Evolutionary conservation across 257 asterid species (phyloP).

Genomic region (Jacaranda mimosifolia): DNA sequence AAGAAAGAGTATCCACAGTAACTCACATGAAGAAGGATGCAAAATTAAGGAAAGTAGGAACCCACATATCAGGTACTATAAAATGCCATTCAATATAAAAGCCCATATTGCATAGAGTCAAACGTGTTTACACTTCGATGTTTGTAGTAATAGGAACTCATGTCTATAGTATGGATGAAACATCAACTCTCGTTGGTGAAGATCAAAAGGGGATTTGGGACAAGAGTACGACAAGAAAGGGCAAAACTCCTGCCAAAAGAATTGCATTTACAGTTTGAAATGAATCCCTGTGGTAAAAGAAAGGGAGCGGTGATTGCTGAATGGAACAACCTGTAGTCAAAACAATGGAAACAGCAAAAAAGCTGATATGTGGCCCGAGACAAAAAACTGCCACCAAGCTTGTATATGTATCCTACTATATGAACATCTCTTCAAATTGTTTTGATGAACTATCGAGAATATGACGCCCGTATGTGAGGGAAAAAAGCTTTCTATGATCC

Average conservation of each 20-base stretch:
- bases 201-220: background rate
- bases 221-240: background rate
- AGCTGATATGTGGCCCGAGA: conserved; percentile 58
- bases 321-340: conserved; percentile 46
- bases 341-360: conserved; percentile 46
- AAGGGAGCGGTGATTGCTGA: conserved; percentile 42
- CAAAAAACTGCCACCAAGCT: conserved; percentile 65
- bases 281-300: conserved; percentile 38
- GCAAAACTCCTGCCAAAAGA: conserved; percentile 44
- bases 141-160: conserved; percentile 17
- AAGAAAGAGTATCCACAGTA: conserved; percentile 15
- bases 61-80: conserved; percentile 19
- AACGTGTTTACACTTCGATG: conserved; percentile 18
- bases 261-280: conserved; percentile 56
- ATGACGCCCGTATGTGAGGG: background rate
- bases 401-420: conserved; percentile 48
- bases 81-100: conserved; percentile 37
- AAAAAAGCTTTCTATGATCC: conserved; percentile 51
- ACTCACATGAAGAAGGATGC: conserved; percentile 12
- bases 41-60: background rate
- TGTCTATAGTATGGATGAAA: background rate
- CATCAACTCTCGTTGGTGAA: background rate
- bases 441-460: conserved; percentile 19
- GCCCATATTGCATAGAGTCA: conserved; percentile 26
- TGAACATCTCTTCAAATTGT: conserved; percentile 46